Evolutionary conservation across 1,139 yeast species (phyloP).

Genomic region (Candida sp.): DNA sequence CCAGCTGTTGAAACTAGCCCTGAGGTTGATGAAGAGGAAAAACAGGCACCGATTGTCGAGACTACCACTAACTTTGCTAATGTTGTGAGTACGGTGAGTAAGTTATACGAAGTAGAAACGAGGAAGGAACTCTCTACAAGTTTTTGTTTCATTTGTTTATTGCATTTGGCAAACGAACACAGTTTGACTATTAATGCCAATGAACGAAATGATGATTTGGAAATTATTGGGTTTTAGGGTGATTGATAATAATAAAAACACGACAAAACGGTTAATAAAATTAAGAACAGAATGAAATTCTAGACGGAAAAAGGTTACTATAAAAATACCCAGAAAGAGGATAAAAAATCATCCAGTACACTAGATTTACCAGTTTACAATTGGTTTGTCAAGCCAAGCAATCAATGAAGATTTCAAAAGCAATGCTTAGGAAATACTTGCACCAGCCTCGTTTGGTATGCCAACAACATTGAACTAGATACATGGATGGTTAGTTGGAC

Average conservation of each 20-base stretch:
- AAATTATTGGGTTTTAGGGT: constrained; percentile 37
- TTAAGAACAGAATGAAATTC: too few relatives aligned
- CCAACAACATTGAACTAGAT: too few relatives aligned
- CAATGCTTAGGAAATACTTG: too few relatives aligned
- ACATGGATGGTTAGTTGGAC: too few relatives aligned
- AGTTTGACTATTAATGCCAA: constrained; percentile 64
- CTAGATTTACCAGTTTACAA: too few relatives aligned
- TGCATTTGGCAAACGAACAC: constrained; percentile 89
- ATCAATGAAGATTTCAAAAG: too few relatives aligned
- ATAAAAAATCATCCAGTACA: too few relatives aligned
- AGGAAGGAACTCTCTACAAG: constrained; percentile 76
- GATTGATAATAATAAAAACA: background rate
- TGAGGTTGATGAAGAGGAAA: constrained; percentile 6
- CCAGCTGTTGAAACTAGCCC: background rate
- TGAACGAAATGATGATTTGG: constrained; percentile 55
- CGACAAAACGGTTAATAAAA: too few relatives aligned
- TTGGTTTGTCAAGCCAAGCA: too few relatives aligned
- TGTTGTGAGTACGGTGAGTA: constrained; percentile 49
- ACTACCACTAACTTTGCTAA: constrained; percentile 37
- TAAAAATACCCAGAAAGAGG: too few relatives aligned
- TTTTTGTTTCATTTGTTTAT: constrained; percentile 78
- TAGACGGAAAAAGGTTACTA: too few relatives aligned
- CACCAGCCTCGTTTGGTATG: too few relatives aligned
- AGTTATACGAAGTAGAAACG: constrained; percentile 49
- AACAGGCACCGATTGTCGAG: constrained; percentile 3